Base-by-base conservation (phyloP, 371 early-diverging fungal species). In the Rhizomucor pusillus region DNA sequence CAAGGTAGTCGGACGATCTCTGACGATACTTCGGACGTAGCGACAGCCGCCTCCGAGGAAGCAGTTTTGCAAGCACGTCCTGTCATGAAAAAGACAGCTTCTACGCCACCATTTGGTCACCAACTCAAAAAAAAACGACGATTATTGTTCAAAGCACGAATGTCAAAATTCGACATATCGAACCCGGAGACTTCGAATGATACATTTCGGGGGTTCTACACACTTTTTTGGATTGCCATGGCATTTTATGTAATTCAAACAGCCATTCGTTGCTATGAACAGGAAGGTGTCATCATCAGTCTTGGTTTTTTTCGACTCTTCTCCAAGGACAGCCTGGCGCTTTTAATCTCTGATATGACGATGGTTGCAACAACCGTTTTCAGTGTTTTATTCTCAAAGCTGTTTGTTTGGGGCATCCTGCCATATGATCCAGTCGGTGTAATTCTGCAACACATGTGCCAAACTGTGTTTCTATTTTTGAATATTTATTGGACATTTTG, bases 221-320 rank as follows among this genome's bases (percentile, higher is more conserved):
- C 89, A 0, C 75, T 95, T 9, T 95, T 95, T 69, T 97, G 96
- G 96, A 82, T 93, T 24, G 81, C 84, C 24, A 88, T 93, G 79
- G 89, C 82, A 13, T 81, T 87, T 47, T 92, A 90, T 60, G 77
- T 88, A 5, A 52, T 92, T 18, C 85, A 85, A 47, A 84, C 89
- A 1, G 59, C 88, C 22, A 77, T 87, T 16, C 66, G 82, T 22
- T 89, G 89, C 57, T 88, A 81, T 66, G 78, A 82, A 56, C 62
- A 60, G 19, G 85, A 79, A 50, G 97, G 97, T 25, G 76, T 75
- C 19, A 56, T 85, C 14, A 56, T 95, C 22, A 79, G 86, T 13
- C 59, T 80, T 23, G 67, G 71, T 5, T 74, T 87, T 41, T 86
- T 77, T 50, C 65, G 78, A 14, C 60, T 86, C n/a, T 77, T 91